Evolutionary conservation across 306 rosid genomes (phyloP).

Genomic region (Corylus americana): DNA sequence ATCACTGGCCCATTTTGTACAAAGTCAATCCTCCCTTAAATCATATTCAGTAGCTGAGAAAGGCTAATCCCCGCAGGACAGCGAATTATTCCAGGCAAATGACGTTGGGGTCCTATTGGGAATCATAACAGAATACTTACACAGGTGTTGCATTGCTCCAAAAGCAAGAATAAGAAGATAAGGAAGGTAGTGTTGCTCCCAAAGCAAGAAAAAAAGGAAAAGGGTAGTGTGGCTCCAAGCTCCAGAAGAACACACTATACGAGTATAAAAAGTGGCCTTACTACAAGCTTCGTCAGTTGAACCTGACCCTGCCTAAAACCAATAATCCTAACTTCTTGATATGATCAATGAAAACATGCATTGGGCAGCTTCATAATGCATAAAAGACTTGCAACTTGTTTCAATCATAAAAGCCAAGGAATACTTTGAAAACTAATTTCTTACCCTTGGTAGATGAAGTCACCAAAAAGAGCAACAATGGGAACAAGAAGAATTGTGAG

Average conservation of each 20-base stretch:
- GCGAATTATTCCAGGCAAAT: background rate
- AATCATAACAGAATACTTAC: background rate
- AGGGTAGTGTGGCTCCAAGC: no score
- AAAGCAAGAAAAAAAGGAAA: no score
- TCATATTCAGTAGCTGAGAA: background rate
- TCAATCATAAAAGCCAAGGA: background rate
- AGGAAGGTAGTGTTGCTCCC: background rate
- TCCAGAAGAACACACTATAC: background rate
- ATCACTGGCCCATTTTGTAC: background rate
- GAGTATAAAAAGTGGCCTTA: background rate
- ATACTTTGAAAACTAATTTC: slow-evolving; percentile 16
- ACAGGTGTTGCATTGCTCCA: background rate
- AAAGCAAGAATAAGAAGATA: background rate
- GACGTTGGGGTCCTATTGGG: background rate
- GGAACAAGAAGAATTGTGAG: slow-evolving; percentile 77
- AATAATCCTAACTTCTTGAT: slow-evolving; percentile 8
- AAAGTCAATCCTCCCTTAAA: background rate
- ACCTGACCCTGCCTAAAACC: background rate
- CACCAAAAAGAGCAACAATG: slow-evolving; percentile 77
- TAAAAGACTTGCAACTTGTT: background rate
- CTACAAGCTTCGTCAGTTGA: slow-evolving; percentile 3
- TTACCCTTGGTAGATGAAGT: slow-evolving; percentile 91
- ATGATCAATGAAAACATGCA: slow-evolving; percentile 11
- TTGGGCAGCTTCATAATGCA: slow-evolving; percentile 4
- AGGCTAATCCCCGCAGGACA: background rate